Percentiles rank a stretch among this genome's conserved stretches.
Evolutionary conservation across 1,139 yeast genomes (phyloP).

Genomic region (Tardiomyces blankii): DNA sequence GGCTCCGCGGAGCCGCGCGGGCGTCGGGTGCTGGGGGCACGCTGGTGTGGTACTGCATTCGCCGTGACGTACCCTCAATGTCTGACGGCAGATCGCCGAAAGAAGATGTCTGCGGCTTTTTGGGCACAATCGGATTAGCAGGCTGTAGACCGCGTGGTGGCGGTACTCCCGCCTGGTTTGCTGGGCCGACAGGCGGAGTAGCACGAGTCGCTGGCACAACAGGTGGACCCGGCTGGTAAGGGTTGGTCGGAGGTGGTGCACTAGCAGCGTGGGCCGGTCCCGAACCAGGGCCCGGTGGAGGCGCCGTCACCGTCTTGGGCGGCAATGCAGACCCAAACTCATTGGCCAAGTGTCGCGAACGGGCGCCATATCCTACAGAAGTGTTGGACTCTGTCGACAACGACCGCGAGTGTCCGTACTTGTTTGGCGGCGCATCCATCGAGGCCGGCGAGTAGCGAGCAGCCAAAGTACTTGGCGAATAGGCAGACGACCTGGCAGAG

Average conservation of each 20-base stretch:
- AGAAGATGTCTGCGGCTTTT: background rate
- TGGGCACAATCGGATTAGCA: background rate
- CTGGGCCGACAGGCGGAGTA: background rate
- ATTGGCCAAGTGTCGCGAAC: background rate
- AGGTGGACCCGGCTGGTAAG: background rate
- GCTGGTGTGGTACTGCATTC: background rate
- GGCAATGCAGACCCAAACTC: background rate
- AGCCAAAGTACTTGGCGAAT: background rate
- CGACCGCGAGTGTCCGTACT: background rate
- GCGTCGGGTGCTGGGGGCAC: background rate
- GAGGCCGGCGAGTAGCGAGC: background rate
- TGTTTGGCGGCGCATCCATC: background rate
- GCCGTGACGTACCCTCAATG: background rate
- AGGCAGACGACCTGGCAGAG: background rate
- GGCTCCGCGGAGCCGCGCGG: background rate
- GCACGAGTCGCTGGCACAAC: background rate
- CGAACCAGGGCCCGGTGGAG: too few species aligned
- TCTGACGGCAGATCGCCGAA: slow-evolving; percentile 1
- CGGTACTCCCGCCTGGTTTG: background rate
- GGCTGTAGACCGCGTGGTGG: background rate
- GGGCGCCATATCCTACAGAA: background rate
- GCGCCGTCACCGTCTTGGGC: background rate
- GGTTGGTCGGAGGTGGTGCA: background rate
- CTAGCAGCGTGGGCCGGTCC: too few species aligned
- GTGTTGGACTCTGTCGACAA: background rate